phyloP scores from a whole-genome alignment of 441 rosid species.

The Pelargonium myrrhifolium region DNA sequence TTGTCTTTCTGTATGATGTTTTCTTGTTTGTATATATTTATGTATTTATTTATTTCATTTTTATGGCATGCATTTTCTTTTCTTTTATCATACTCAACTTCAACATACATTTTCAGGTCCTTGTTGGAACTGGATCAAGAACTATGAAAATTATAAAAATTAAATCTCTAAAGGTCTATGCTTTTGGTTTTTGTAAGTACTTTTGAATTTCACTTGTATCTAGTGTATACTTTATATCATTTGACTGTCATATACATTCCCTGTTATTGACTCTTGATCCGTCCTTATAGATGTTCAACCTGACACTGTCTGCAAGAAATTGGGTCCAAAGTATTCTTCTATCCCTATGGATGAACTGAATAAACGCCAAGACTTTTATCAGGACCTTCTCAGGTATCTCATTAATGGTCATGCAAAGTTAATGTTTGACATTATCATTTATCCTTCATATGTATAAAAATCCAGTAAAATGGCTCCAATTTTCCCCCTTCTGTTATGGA shows the following conservation, averaged over 20 bases:
- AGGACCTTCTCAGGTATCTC: constrained; percentile 80
- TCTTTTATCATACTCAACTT: constrained; percentile 4
- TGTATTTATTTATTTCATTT: neutral
- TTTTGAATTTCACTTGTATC: constrained; percentile 22
- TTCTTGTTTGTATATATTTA: neutral
- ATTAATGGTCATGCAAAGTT: constrained; percentile 5
- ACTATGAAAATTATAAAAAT: constrained; percentile 72
- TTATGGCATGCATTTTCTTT: neutral
- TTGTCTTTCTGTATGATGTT: no score
- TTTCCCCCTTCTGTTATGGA: no score
- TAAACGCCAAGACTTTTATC: constrained; percentile 43
- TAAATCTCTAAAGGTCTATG: constrained; percentile 76
- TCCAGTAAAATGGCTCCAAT: no score
- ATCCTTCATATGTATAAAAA: no score
- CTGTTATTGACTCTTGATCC: constrained; percentile 10
- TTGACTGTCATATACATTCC: neutral
- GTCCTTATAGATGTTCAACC: constrained; percentile 65
- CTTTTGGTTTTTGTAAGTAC: constrained; percentile 89
- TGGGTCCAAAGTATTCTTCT: constrained; percentile 70
- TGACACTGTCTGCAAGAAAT: constrained; percentile 62
- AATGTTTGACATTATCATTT: neutral
- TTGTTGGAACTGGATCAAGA: constrained; percentile 92
- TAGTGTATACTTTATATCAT: neutral
- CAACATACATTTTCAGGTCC: constrained; percentile 46
- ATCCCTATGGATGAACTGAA: constrained; percentile 45